phyloP scores from a whole-genome alignment of 2,329 filamentous ascomycete genomes.

The Trichoderma brevicompactum region DNA sequence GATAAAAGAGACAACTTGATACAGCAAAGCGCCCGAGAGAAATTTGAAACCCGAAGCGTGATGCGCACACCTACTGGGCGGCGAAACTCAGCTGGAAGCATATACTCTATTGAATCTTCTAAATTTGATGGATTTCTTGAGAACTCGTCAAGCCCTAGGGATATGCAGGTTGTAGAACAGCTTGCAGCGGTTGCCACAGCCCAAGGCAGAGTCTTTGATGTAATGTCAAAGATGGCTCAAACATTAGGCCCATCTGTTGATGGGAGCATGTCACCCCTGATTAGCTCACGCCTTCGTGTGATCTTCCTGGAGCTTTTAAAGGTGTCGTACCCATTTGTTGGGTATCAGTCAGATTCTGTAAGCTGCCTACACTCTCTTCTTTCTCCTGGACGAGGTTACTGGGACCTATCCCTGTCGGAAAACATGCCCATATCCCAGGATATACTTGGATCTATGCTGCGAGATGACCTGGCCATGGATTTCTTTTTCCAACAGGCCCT shows the following conservation, averaged over 20 bases:
- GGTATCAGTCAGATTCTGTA: conserved; percentile 74
- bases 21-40: conserved; percentile 62
- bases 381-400: conserved; percentile 57
- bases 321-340: conserved; percentile 66
- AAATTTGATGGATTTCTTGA: conserved; percentile 63
- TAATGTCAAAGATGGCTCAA: conserved; percentile 56
- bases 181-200: conserved; percentile 56
- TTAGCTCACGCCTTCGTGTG: conserved; percentile 66
- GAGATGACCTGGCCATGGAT: conserved; percentile 55
- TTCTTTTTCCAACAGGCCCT: conserved; percentile 69
- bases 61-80: conserved; percentile 49
- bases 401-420: conserved; percentile 52
- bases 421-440: conserved; percentile 42
- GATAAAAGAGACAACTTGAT: conserved; percentile 63
- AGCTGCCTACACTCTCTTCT: conserved; percentile 68
- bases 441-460: conserved; percentile 42
- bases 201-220: conserved; percentile 57
- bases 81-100: conserved; percentile 64
- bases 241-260: conserved; percentile 51
- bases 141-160: conserved; percentile 54
- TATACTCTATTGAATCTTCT: conserved; percentile 64
- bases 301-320: conserved; percentile 73
- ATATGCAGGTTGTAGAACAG: conserved; percentile 55
- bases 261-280: conserved; percentile 56
- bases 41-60: conserved; percentile 55